These are phyloP conservation scores for Tirmania nivea DNA, from an alignment of 495 filamentous ascomycete genomes.

Conservation along the genomic window DNA sequence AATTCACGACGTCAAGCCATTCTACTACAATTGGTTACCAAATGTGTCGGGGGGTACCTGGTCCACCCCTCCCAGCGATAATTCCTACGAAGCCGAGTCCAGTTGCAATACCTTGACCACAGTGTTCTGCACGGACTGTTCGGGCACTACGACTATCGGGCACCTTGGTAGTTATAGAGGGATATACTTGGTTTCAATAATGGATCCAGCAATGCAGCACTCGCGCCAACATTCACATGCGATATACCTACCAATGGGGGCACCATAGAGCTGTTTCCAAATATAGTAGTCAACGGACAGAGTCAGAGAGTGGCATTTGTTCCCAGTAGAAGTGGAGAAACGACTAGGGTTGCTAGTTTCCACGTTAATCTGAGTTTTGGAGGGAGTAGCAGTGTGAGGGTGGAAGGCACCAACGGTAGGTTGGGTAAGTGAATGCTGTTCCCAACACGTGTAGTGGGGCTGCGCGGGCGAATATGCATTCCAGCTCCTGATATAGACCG, in stretches of 20 bases:
- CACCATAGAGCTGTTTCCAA: conserved; percentile 28
- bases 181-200: conserved; percentile 28
- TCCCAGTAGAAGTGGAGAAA: conserved; percentile 10
- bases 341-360: conserved; percentile 18
- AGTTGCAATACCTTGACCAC: conserved; percentile 13
- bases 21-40: conserved; percentile 29
- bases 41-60: conserved; percentile 24
- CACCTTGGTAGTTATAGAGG: conserved; percentile 32
- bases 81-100: conserved; percentile 29
- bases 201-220: conserved; percentile 24
- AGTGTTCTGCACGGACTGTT: conserved; percentile 27
- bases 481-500: no score
- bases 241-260: conserved; percentile 34
- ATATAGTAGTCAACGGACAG: conserved; percentile 35
- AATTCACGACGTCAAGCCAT: conserved; percentile 1
- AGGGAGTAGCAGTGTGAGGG: conserved; percentile 25
- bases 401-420: conserved; percentile 26
- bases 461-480: no score
- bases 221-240: conserved; percentile 31
- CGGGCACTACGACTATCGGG: conserved; percentile 25
- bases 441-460: no score
- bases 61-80: conserved; percentile 26
- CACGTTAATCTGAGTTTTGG: conserved; percentile 17
- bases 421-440: conserved; percentile 29
- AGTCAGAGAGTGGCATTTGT: conserved; percentile 20